Evolutionary conservation across 441 rosid genomes (phyloP).

Genomic region (Pelargonium citronellum): DNA sequence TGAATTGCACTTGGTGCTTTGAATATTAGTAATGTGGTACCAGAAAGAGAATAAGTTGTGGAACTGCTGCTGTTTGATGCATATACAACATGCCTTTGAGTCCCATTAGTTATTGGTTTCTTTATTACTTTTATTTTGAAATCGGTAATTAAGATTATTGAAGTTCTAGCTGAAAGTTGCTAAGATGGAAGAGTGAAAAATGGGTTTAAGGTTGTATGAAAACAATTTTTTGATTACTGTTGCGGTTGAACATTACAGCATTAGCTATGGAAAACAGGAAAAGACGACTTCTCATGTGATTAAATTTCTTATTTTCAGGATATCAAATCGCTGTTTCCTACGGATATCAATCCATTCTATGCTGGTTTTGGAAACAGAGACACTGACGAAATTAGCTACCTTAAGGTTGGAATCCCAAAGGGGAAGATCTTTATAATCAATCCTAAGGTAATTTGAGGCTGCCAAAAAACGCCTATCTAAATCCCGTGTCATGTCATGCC

Average conservation of each 20-base stretch:
- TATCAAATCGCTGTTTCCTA: constrained; percentile 78
- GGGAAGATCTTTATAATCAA: constrained; percentile 93
- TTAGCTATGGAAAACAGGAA: background rate
- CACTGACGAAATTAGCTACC: constrained; percentile 95
- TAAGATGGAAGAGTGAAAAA: no score
- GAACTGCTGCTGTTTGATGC: background rate
- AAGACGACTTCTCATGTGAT: background rate
- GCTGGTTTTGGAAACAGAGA: constrained; percentile 99
- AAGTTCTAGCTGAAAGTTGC: background rate
- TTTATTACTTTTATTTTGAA: background rate
- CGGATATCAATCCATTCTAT: constrained; percentile 82
- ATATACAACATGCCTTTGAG: background rate
- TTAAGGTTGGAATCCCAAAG: constrained; percentile 88
- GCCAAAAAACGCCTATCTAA: background rate
- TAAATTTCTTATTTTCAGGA: constrained; percentile 40
- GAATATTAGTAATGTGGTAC: background rate
- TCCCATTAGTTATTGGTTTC: background rate
- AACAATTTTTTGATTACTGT: background rate
- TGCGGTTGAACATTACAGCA: background rate
- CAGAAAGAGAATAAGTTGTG: no score
- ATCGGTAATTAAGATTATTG: background rate
- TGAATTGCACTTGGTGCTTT: background rate
- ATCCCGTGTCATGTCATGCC: background rate
- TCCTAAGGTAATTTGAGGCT: constrained; percentile 61
- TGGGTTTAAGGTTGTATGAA: background rate